phyloP scores from a whole-genome alignment of 768 basidiomycete species.

The Ephemerocybe angulata region DNA sequence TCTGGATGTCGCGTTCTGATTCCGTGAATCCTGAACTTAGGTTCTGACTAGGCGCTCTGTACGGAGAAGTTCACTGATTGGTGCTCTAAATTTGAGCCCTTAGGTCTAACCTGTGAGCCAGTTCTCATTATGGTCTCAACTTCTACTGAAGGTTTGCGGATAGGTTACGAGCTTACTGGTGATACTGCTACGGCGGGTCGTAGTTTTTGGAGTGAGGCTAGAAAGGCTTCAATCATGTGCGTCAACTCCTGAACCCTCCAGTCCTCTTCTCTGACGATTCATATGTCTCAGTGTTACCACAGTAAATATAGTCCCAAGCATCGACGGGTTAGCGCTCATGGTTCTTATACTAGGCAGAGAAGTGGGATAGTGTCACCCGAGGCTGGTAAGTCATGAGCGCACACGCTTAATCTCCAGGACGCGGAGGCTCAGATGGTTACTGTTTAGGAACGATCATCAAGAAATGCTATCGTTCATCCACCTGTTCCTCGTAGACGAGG shows the following conservation, averaged over 20 bases:
- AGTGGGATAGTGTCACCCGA: conserved; percentile 93
- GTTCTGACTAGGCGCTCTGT: conserved; percentile 70
- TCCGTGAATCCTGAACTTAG: too few relatives aligned
- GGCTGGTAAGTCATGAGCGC: conserved; percentile 52
- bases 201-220: conserved; percentile 70
- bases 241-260: conserved; percentile 16
- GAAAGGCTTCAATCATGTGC: conserved; percentile 76
- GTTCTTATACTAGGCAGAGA: conserved; percentile 65
- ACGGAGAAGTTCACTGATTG: conserved; percentile 83
- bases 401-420: background rate
- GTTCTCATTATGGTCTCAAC: background rate
- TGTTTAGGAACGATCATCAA: conserved; percentile 55
- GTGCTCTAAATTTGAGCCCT: conserved; percentile 69
- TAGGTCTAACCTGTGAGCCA: conserved; percentile 71
- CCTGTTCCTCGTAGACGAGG: conserved; percentile 91
- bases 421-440: background rate
- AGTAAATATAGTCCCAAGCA: conserved; percentile 34
- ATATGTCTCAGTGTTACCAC: conserved; percentile 62
- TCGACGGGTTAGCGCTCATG: background rate
- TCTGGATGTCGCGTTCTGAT: background rate
- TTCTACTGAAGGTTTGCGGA: background rate
- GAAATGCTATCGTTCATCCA: conserved; percentile 66
- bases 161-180: conserved; percentile 89
- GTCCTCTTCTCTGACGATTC: conserved; percentile 4
- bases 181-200: conserved; percentile 72